Evolutionary conservation across 78 protist species (phyloP).

Genomic region (Dictyostelium capitatum): DNA sequence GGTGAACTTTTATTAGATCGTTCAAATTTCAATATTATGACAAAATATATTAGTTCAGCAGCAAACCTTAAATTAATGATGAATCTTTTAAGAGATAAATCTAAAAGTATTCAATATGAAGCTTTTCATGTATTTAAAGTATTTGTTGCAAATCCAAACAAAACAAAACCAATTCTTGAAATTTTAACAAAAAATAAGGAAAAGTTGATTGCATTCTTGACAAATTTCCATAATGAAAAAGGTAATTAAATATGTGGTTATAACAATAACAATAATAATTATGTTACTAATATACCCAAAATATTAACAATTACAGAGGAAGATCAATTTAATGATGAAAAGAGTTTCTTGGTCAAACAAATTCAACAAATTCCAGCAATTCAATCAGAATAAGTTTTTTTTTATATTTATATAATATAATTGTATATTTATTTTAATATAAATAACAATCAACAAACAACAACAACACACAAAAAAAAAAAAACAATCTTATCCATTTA

Average conservation of each 20-base stretch:
- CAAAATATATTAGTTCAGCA: slow-evolving; percentile 89
- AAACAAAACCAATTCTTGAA: slow-evolving; percentile 86
- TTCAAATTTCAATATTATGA: slow-evolving; percentile 95
- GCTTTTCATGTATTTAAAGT: slow-evolving; percentile 99
- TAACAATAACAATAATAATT: slow-evolving; percentile 31
- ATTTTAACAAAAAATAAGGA: slow-evolving; percentile 93
- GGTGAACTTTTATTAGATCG: slow-evolving; percentile 97
- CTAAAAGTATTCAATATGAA: slow-evolving; percentile 95
- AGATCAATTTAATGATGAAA: slow-evolving; percentile 96
- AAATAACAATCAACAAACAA: not conserved
- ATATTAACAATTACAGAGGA: slow-evolving; percentile 86
- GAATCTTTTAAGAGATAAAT: slow-evolving; percentile 93
- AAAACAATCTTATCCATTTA: not conserved
- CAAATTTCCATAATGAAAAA: slow-evolving; percentile 94
- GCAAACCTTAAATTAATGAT: slow-evolving; percentile 95
- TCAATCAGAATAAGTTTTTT: slow-evolving; percentile 30
- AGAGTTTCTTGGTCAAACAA: slow-evolving; percentile 91
- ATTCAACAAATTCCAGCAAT: slow-evolving; percentile 75
- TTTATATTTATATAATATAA: no score
- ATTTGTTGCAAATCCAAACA: slow-evolving; percentile 99
- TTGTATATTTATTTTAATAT: not conserved
- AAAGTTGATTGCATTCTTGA: slow-evolving; percentile 90
- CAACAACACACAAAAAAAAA: no score
- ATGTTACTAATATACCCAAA: not conserved
- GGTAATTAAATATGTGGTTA: slow-evolving; percentile 67